Conservation (phyloP, 2,329 filamentous ascomycete species). For the Exophiala aquamarina region DNA sequence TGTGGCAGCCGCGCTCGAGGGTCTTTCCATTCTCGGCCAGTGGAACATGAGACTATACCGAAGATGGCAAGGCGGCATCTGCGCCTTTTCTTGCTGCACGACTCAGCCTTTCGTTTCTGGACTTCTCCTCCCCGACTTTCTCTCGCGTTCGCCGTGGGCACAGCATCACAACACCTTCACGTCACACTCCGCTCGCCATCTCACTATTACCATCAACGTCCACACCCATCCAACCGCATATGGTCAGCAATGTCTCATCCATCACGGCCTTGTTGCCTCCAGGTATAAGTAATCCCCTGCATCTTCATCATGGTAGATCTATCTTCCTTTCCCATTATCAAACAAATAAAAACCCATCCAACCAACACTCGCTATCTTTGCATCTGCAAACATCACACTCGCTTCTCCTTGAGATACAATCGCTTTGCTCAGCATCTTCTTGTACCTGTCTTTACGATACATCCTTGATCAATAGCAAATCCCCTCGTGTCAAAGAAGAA, state of each 20-base stretch:
- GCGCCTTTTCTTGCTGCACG: neutral
- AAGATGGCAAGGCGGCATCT: neutral
- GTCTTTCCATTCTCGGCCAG: neutral
- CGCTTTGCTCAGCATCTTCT: slow-evolving; percentile 1
- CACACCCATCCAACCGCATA: neutral
- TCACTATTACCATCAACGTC: slow-evolving; percentile 6
- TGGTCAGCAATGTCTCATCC: slow-evolving; percentile 16
- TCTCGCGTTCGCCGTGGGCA: slow-evolving; percentile 1
- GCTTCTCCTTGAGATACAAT: slow-evolving; percentile 1
- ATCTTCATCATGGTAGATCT: slow-evolving; percentile 2
- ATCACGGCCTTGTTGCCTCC: neutral
- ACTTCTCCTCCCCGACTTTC: neutral
- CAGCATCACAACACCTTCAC: neutral
- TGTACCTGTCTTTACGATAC: neutral
- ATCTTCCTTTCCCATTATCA: slow-evolving; percentile 7
- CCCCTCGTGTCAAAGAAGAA: neutral
- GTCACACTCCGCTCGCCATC: slow-evolving; percentile 1
- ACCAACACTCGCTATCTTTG: slow-evolving; percentile 2
- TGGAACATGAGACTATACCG: neutral
- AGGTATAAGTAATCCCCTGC: slow-evolving; percentile 17
- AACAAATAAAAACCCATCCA: slow-evolving; percentile 3
- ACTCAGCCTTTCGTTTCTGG: slow-evolving; percentile 3
- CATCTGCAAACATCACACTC: neutral
- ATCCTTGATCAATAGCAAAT: too few species aligned
- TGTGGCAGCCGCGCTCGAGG: neutral